Evolutionary conservation across 345 rosid genomes (phyloP).

Genomic region (Aquilaria malaccensis): DNA sequence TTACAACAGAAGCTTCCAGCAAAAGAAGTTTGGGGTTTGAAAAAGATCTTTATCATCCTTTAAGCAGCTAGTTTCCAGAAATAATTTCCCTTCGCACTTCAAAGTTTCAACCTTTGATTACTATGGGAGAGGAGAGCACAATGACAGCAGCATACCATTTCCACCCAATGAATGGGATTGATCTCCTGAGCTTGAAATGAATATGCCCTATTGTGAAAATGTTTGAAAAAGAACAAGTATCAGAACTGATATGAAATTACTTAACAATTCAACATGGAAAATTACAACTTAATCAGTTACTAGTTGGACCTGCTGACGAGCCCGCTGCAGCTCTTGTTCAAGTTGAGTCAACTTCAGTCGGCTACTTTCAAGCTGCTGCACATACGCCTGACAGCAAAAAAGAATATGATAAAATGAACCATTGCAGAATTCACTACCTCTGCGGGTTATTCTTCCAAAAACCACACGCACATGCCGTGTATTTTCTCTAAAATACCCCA

Average conservation of each 20-base stretch:
- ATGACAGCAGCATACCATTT: slow-evolving; percentile 46
- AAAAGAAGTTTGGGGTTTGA: not conserved
- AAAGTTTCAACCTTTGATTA: not conserved
- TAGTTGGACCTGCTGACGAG: slow-evolving; percentile 77
- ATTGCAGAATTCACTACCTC: not conserved
- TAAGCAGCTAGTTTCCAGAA: not conserved
- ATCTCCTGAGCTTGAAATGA: slow-evolving; percentile 83
- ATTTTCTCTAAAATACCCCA: no score
- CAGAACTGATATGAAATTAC: slow-evolving; percentile 2
- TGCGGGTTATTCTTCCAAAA: no score
- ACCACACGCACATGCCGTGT: no score
- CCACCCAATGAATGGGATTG: slow-evolving; percentile 87
- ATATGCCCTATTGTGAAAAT: slow-evolving; percentile 48
- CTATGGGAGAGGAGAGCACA: not conserved
- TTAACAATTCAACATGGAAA: slow-evolving; percentile 5
- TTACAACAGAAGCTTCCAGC: not conserved
- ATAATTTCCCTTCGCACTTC: not conserved
- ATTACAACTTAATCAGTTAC: slow-evolving; percentile 11
- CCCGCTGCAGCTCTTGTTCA: slow-evolving; percentile 93
- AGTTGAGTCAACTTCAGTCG: slow-evolving; percentile 80
- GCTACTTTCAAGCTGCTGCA: slow-evolving; percentile 93
- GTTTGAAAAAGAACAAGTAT: slow-evolving; percentile 7
- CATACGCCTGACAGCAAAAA: slow-evolving; percentile 57
- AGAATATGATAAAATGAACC: not conserved
- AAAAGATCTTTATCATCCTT: not conserved